Evolutionary conservation across 371 early-diverging fungal species (phyloP), one percentile per base, ranked within the genome.

Genomic region (Capillidium heterosporum): DNA sequence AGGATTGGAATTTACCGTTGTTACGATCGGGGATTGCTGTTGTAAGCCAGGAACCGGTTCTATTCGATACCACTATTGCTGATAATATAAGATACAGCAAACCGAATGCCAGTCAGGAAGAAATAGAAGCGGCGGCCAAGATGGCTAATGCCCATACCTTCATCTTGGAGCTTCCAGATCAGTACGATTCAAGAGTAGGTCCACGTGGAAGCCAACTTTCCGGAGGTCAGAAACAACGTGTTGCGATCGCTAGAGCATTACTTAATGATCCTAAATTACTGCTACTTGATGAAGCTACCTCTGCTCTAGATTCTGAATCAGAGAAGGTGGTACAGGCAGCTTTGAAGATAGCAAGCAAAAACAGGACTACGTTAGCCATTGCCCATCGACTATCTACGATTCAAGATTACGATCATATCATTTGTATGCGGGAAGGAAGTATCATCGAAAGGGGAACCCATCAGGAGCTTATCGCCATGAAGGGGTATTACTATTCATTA

Each of bases 241-340:
- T 84, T 67, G 71, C 77, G 21, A 72, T 84, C 59, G 78, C 84
- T 24, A 70, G 87, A 57, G 80, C 80, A 0, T 47, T 80, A n/a
- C 77, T 96, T 63, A 80, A 83, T 53, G 78, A 91, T 57, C 92
- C 92, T 26, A 75, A 71, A 56, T 76, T 96, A 4, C 66, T 96
- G 43, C 65, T 98, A 23, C 66, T 98, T 29, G 99, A 99, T 61
- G 99, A 99, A 65, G 94, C 98, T 0, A 98, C 99, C 0, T 85
- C 88, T 1, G 93, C 95, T 0, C 62, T 95, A 44, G 95, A 95
- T 66, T 79, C 84, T 24, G 81, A 87, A 62, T 81, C 84, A 32
- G 98, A 99, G 67, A 79, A 78, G 58, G 64, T 87, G 24, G 89
- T 98, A 2, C 91, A 95, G 62, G 76, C 75, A 43, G 95, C 91